Base-by-base conservation (phyloP, 208 protist species). In the Leishmania tarentolae region DNA sequence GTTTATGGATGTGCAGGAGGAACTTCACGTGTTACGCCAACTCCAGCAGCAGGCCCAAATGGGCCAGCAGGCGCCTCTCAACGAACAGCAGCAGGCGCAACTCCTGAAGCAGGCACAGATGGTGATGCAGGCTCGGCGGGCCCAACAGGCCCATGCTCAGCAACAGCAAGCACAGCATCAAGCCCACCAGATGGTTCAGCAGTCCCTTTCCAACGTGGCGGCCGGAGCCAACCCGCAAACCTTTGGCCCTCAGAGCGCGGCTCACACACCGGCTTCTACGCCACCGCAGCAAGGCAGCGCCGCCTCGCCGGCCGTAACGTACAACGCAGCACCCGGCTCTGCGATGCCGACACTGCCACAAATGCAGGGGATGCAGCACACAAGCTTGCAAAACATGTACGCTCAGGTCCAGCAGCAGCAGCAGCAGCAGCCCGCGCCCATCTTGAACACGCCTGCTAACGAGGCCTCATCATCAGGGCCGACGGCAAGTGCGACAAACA, bases 131-230 rank as follows among this genome's bases (percentile, higher is more conserved):
- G 37, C 52, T 7, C 75, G 75, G 42, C 81, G 65, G 35, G 17
- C 8, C n/a, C 75, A 83, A 15, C 80, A 83, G 46, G 40, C 73
- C 31, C 61, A 83, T 15, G 47, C 69, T 21, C 81, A 84, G 19
- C 79, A 82, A 76, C 46, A 74, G 56, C 82, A 86, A 19, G 59
- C 81, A 72, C 80, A 85, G 69, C 71, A 76, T 56, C 83, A 83
- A 28, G 35, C 65, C 11, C 71, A 81, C 21, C 85, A 86, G 52
- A 50, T 75, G 70, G 46, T 35, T 37, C 75, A 83, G 77, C 85
- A 86, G 56, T 13, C 50, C 37, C 24, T 56, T 21, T 19, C 71
- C 71, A 72, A 40, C 52, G 52, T 83, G 63, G 75, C 69, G 40
- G 44, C 63, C 3, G 75, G 70, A 17, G 53, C 44, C 11, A 76